Base-by-base conservation (phyloP, 164 flowering plant species). In the Malania oleifera region DNA sequence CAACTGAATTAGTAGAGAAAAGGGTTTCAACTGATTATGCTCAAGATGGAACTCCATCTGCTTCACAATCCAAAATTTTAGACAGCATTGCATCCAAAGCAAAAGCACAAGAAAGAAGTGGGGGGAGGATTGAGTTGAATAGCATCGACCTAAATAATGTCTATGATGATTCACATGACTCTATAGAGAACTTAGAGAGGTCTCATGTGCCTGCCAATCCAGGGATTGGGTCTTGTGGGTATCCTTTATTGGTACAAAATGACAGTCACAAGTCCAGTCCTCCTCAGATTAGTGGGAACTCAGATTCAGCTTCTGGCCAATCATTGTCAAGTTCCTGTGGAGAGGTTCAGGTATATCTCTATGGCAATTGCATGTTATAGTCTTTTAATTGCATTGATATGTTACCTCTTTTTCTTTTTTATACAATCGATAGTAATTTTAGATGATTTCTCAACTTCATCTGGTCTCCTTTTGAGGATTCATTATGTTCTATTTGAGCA, bases 251-350 rank as follows among this genome's bases (percentile, higher is more conserved):
- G 85, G 17, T 76, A 43, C 75, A 68, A 15, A 77, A 73, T 14
- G 80, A 80, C 27, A 56, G 74, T 39, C 74, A 73, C 52, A 76
- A 77, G 61, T 77, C 78, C 3, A 86, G 95, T 54, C 93, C 97
- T 48, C 84, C 96, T 54, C 97, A 82, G 63, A 80, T 85, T 52
- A 91, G 93, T 76, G 75, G 82, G 59, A 84, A 84, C 70, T 91
- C 99, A 41, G 90, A 82, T 79, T 86, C 95, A 56, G 77, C 88
- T 22, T 79, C 91, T 60, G 77, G 82, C 10, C 93, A 53, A 57
- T 88, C 97, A 44, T 91, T 82, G 49, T 90, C 97, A 51, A 87
- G 86, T 77, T 91, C 96, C 53, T 82, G 77, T 78, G 96, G 95
- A 51, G 97, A 85, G 39, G 79, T 79, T 60, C 96, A 81, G 88